These are phyloP conservation scores for Hygrophoropsis aurantiaca DNA, from an alignment of 768 basidiomycete species.

Conservation along the genomic window DNA sequence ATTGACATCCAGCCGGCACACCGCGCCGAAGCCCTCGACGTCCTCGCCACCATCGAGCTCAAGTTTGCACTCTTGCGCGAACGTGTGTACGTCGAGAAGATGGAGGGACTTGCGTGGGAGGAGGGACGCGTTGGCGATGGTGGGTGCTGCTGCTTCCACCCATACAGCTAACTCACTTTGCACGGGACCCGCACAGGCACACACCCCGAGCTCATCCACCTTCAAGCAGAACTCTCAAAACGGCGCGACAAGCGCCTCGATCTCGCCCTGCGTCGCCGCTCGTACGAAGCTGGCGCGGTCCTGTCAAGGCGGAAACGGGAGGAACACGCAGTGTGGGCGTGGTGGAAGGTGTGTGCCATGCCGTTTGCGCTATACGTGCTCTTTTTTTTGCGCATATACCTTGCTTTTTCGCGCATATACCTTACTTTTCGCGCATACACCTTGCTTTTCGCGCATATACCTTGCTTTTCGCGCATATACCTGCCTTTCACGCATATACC, in stretches of 20 bases:
- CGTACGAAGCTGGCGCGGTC: constrained; percentile 64
- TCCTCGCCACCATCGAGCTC: constrained; percentile 86
- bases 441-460: too few species aligned
- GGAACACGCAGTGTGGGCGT: constrained; percentile 80
- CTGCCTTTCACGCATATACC: constrained; percentile 6
- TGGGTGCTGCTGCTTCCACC: constrained; percentile 34
- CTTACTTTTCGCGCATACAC: too few species aligned
- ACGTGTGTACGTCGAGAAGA: constrained; percentile 88
- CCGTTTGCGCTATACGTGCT: not conserved
- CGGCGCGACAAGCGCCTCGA: constrained; percentile 81
- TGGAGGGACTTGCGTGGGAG: constrained; percentile 89
- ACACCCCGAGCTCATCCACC: constrained; percentile 84
- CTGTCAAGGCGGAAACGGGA: constrained; percentile 64
- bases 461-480: too few species aligned
- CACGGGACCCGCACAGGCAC: too few species aligned
- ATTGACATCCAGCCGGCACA: constrained; percentile 79
- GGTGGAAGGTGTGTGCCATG: constrained; percentile 74
- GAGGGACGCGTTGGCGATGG: constrained; percentile 78
- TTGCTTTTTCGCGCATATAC: too few species aligned
- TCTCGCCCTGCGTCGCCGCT: constrained; percentile 72
- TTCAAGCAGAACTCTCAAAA: constrained; percentile 75
- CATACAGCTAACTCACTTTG: not conserved
- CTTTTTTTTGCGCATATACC: not conserved
- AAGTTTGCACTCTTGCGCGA: constrained; percentile 89
- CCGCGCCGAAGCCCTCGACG: constrained; percentile 85